Evolutionary conservation across 2,329 filamentous ascomycete species (phyloP).

Genomic region (Pestalotiopsis sp.): DNA sequence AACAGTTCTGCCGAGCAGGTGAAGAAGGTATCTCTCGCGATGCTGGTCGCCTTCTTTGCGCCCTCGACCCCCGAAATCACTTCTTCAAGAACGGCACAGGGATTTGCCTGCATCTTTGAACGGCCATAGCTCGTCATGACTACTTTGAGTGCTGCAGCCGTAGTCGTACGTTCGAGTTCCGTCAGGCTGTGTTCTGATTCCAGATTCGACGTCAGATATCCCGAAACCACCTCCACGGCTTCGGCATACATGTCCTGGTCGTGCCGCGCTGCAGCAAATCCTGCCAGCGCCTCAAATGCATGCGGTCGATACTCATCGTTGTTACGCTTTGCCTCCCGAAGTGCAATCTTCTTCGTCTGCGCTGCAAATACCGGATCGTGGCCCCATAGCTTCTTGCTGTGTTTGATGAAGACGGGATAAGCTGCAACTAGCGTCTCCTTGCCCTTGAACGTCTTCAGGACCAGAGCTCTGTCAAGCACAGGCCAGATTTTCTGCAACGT

Average conservation of each 20-base stretch:
- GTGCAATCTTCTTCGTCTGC: slow-evolving; percentile 76
- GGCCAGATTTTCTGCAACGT: slow-evolving; percentile 76
- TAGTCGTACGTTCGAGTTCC: slow-evolving; percentile 44
- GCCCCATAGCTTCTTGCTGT: slow-evolving; percentile 61
- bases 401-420: slow-evolving; percentile 76
- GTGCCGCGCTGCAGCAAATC: slow-evolving; percentile 67
- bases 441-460: slow-evolving; percentile 88
- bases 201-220: slow-evolving; percentile 59
- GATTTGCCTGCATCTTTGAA: slow-evolving; percentile 36
- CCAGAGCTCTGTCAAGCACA: slow-evolving; percentile 76
- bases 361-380: slow-evolving; percentile 55
- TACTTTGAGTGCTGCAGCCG: slow-evolving; percentile 53
- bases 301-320: slow-evolving; percentile 82
- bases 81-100: slow-evolving; percentile 39
- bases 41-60: slow-evolving; percentile 35
- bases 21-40: slow-evolving; percentile 57
- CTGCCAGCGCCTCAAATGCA: slow-evolving; percentile 72
- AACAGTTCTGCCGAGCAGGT: slow-evolving; percentile 50
- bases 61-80: slow-evolving; percentile 41
- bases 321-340: slow-evolving; percentile 89
- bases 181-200: slow-evolving; percentile 43
- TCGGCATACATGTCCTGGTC: slow-evolving; percentile 73
- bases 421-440: slow-evolving; percentile 85
- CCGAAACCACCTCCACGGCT: slow-evolving; percentile 64
- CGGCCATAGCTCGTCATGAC: slow-evolving; percentile 53